Evolutionary conservation across 495 filamentous ascomycete species (phyloP), one percentile per base, ranked within the genome.

Genomic region (Chlorociboria aeruginascens): DNA sequence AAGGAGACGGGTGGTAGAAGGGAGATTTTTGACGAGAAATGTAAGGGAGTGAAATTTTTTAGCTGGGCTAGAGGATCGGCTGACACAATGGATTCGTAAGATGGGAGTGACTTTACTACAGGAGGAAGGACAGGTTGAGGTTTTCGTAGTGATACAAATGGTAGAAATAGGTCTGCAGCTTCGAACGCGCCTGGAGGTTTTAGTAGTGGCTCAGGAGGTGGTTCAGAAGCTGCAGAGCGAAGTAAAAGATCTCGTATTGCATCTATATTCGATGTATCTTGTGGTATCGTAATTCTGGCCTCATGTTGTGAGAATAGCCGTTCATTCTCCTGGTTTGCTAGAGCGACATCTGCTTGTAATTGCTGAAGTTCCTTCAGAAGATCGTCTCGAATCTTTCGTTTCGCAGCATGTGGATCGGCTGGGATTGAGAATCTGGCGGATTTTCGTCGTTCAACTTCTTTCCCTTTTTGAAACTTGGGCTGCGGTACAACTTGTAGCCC

Each of bases 41-140:
- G 59, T 2, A 82, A 58, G 1, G 74, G 70, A 3, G 68, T 73
- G 50, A 82, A 80, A 40, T 70, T 62, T 54, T 73, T 67, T 0
- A 81, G 69, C 55, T 70, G 78, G 7, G 76, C 74, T 2, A 80
- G 61, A 45, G 74, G 72, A 55, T 78, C 70, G 1, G 65, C 66
- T 54, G 79, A 66, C 10, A 66, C 53, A 8, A 79, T 36, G 6
- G 78, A 76, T 43, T 68, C 66, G 55, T 80, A 73, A 1, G 76
- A 79, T 14, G 66, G 57, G 2, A 65, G 56, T 3, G 59, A 60
- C 8, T 55, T 58, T 1, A 61, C 46, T 14, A 63, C 7, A 9
- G 38, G 48, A 1, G 54, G 46, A 16, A 50, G n/a, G 0, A 58
- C 36, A 46, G 55, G 49, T 35, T 43, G 13, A 0, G 32, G 33